A percentile compares a stretch with the other conserved stretches of the same genome.
Conservation (phyloP, 441 rosid genomes). For the Daphne laureola region DNA sequence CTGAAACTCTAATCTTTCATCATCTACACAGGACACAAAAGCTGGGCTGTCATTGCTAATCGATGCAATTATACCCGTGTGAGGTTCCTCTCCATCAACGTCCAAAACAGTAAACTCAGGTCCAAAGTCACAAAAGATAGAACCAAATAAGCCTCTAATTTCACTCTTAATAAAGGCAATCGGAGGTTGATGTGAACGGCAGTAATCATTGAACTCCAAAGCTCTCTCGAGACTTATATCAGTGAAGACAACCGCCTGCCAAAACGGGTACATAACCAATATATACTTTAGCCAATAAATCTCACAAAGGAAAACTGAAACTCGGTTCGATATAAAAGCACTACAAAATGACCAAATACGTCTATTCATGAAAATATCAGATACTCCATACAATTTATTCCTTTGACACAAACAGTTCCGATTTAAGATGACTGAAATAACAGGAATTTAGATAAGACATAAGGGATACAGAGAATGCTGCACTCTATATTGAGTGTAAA, state of each 20-base stretch:
- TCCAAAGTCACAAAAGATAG: conserved; percentile 90
- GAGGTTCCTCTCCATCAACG: conserved; percentile 91
- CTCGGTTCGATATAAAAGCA: too few relatives aligned
- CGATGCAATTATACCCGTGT: conserved; percentile 86
- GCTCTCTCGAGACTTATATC: conserved; percentile 64
- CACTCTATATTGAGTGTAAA: too few relatives aligned
- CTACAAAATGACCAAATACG: too few relatives aligned
- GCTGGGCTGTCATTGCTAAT: conserved; percentile 81
- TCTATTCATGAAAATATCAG: too few relatives aligned
- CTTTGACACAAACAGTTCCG: too few relatives aligned
- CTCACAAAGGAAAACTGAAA: too few relatives aligned
- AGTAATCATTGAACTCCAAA: conserved; percentile 63
- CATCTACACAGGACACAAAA: conserved; percentile 82
- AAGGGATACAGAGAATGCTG: too few relatives aligned
- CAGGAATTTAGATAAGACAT: too few relatives aligned
- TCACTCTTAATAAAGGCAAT: conserved; percentile 87
- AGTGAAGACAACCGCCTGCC: conserved; percentile 87
- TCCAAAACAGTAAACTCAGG: conserved; percentile 80
- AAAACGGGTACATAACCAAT: conserved; percentile 5
- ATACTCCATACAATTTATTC: too few relatives aligned
- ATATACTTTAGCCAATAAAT: too few relatives aligned
- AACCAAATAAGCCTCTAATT: conserved; percentile 90
- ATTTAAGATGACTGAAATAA: too few relatives aligned
- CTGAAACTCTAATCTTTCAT: conserved; percentile 92
- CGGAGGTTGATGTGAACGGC: conserved; percentile 75